Evolutionary conservation across 2,329 filamentous ascomycete species (phyloP), one percentile per base, ranked within the genome.

Genomic region (Fonsecaea erecta): DNA sequence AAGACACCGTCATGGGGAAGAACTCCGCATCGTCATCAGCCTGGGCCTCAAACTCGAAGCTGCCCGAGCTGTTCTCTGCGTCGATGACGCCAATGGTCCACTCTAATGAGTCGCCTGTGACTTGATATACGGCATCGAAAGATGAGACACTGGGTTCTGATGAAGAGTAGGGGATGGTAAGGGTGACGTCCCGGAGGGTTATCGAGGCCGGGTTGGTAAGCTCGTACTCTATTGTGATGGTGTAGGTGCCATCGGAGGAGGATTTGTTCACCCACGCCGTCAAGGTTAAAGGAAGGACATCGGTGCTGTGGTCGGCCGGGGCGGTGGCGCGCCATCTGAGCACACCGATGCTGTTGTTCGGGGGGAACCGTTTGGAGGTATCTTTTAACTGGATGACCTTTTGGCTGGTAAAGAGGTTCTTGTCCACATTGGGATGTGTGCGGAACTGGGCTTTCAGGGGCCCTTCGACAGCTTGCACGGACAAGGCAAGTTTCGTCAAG

Each of bases 231-330:
- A 98, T 87, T 1, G 94, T 99, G 75, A 99, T 87, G 70, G 91
- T 96, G 78, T 90, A 96, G 73, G 89, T 93, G 75, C 88, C 87
- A 53, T 89, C 87, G 28, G 57, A 51, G 3, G 57, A 51, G 54
- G 91, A 90, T 78, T 93, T 93, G 79, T 97, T 97, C 66, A 96
- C 92, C 95, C 95, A 99, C 40, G 97, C 94, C 1, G 93, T 97
- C 78, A 99, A 98, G 40, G 91, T 95, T 74, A 99, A 95, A 7
- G 95, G 95, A 40, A 96, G 88, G 61, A 93, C 87, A 68, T 88
- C 88, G 37, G 90, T 80, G 72, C 96, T 92, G 26, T 60, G 57
- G 71, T 96, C 93, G 1, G 86, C 84, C 79, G 92, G 93, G 55
- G 92, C 90, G 16, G 89, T 88, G 24, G 92, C 90, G 74, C 93